Evolutionary conservation across 2,329 filamentous ascomycete genomes (phyloP).

Genomic region (Colletotrichum siamense): DNA sequence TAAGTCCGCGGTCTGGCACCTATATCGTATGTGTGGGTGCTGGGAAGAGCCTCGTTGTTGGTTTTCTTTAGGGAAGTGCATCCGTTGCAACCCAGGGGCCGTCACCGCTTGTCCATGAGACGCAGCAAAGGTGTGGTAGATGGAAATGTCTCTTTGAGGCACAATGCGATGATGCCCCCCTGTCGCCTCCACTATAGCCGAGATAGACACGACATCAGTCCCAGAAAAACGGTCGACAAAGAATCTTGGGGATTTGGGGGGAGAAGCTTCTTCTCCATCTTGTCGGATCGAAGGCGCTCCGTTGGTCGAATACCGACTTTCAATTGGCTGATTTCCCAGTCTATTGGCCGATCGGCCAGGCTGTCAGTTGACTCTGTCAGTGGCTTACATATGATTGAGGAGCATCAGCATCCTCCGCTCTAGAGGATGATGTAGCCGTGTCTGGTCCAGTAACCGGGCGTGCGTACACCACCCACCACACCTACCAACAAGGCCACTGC

Average conservation of each 20-base stretch:
- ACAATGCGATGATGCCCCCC: neutral
- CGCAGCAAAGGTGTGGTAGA: neutral
- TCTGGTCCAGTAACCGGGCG: conserved; percentile 18
- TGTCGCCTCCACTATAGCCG: neutral
- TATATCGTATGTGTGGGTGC: neutral
- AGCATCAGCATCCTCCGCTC: conserved; percentile 1
- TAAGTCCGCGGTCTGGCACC: neutral
- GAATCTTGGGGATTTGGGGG: neutral
- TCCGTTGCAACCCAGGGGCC: neutral
- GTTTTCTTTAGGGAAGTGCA: neutral
- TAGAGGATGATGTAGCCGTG: conserved; percentile 13
- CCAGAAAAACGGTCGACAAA: conserved; percentile 1
- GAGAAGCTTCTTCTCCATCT: neutral
- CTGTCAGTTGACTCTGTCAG: neutral
- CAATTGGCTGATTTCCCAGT: conserved; percentile 1
- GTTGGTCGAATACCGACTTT: neutral
- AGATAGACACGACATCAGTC: neutral
- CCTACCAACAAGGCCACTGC: neutral
- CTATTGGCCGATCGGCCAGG: neutral
- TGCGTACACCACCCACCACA: conserved; percentile 8
- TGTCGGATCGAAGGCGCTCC: neutral
- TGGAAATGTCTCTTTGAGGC: neutral
- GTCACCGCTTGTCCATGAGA: conserved; percentile 6
- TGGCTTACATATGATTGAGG: conserved; percentile 1
- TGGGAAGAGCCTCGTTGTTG: neutral